Evolutionary conservation across 108 stramenopile genomes (phyloP).

Genomic region (Skeletonema tropicum): DNA sequence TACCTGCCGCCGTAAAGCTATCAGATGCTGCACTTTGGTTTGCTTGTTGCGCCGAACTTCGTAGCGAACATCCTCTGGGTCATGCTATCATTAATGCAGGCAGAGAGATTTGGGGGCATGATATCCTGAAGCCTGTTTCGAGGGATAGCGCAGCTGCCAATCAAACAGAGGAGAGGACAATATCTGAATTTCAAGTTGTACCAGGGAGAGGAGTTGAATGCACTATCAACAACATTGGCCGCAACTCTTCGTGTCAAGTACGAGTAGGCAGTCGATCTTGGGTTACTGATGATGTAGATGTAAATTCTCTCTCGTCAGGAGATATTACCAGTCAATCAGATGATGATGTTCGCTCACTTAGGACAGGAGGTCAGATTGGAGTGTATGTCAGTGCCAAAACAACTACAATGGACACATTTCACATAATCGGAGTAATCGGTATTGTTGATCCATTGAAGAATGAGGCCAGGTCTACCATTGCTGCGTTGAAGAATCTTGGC

Average conservation of each 20-base stretch:
- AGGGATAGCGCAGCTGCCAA: conserved; percentile 9
- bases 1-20: conserved; percentile 43
- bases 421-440: conserved; percentile 75
- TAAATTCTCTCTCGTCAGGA: conserved; percentile 1
- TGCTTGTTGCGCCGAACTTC: conserved; percentile 79
- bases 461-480: conserved; percentile 77
- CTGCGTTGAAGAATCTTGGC: conserved; percentile 60
- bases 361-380: conserved; percentile 58
- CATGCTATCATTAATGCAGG: conserved; percentile 78
- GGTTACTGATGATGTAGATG: conserved; percentile 22
- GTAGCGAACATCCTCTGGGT: conserved; percentile 86
- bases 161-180: neutral
- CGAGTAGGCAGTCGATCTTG: conserved; percentile 62
- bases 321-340: conserved; percentile 35
- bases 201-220: conserved; percentile 76
- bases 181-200: conserved; percentile 55
- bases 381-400: conserved; percentile 60
- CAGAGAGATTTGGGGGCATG: conserved; percentile 58
- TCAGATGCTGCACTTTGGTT: conserved; percentile 64
- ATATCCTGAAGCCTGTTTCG: conserved; percentile 33
- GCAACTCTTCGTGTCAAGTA: conserved; percentile 30
- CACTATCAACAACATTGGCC: conserved; percentile 38
- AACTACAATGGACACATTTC: conserved; percentile 15
- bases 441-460: conserved; percentile 84
- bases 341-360: conserved; percentile 41